These are phyloP conservation scores for Kurtzmaniella cleridarum DNA, from an alignment of 805 yeast species.

Conservation along the genomic window DNA sequence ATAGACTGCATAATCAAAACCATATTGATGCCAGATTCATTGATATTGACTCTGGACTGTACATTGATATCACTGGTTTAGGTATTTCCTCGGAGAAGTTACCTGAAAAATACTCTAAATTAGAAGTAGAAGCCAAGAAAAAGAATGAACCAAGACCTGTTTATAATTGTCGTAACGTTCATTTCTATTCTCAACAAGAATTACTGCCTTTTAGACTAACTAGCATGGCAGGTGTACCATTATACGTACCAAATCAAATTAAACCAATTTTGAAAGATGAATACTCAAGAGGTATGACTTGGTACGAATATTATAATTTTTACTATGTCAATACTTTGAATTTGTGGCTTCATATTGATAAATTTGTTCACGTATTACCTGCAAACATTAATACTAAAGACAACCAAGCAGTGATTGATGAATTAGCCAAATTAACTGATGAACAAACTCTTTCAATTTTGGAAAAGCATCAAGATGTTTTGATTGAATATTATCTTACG, in stretches of 20 bases:
- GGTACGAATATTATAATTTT: constrained; percentile 15
- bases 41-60: constrained; percentile 54
- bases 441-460: constrained; percentile 14
- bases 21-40: constrained; percentile 47
- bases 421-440: constrained; percentile 13
- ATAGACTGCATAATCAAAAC: constrained; percentile 19
- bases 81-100: constrained; percentile 16
- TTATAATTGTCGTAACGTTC: constrained; percentile 54
- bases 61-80: constrained; percentile 53
- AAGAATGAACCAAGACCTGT: constrained; percentile 16
- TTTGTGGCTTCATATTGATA: constrained; percentile 15
- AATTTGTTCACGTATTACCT: constrained; percentile 8
- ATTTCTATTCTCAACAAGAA: constrained; percentile 45
- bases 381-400: constrained; percentile 7
- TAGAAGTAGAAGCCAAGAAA: constrained; percentile 6
- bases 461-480: constrained; percentile 16
- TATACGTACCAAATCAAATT: constrained; percentile 22
- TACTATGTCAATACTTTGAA: constrained; percentile 18
- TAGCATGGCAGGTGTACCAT: constrained; percentile 47
- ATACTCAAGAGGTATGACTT: constrained; percentile 17
- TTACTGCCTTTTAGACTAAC: constrained; percentile 52
- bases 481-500: constrained; percentile 22
- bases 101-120: constrained; percentile 14
- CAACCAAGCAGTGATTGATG: constrained; percentile 7
- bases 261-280: constrained; percentile 20